A percentile compares a stretch with the other conserved stretches of the same genome.
Evolutionary conservation across 768 basidiomycete genomes (phyloP).

Genomic region (Russula sp.): DNA sequence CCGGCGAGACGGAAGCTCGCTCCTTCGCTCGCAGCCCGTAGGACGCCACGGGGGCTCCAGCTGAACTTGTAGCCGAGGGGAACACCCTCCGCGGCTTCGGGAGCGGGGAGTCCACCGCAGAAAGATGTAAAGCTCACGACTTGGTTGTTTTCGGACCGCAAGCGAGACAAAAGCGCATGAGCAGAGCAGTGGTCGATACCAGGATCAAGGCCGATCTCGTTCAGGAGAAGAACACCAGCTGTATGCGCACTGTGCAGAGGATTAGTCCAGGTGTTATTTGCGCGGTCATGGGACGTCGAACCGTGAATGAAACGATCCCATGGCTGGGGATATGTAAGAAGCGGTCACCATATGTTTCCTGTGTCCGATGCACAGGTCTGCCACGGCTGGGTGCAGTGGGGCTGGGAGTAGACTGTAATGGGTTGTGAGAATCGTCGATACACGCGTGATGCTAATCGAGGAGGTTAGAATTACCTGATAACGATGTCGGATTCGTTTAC

Average conservation of each 20-base stretch:
- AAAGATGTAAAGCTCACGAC: slow-evolving; percentile 80
- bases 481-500: slow-evolving; percentile 72
- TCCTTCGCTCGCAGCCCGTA: slow-evolving; percentile 72
- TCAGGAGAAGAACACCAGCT: slow-evolving; percentile 70
- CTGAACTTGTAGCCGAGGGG: slow-evolving; percentile 91
- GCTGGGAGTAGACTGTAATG: slow-evolving; percentile 73
- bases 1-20: slow-evolving; percentile 62
- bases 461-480: slow-evolving; percentile 56
- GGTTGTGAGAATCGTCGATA: background rate
- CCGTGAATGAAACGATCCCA: slow-evolving; percentile 63
- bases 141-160: slow-evolving; percentile 50
- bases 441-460: background rate
- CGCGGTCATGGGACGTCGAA: slow-evolving; percentile 37
- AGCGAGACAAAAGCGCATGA: slow-evolving; percentile 57
- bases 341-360: slow-evolving; percentile 83
- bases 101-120: slow-evolving; percentile 89
- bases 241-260: slow-evolving; percentile 49
- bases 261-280: slow-evolving; percentile 1
- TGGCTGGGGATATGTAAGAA: slow-evolving; percentile 80
- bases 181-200: slow-evolving; percentile 90
- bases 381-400: slow-evolving; percentile 65
- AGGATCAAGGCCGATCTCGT: slow-evolving; percentile 88
- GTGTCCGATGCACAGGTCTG: slow-evolving; percentile 66
- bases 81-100: slow-evolving; percentile 53
- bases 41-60: slow-evolving; percentile 87